phyloP scores from a whole-genome alignment of 2,329 filamentous ascomycete species.

The Colletotrichum sp. region DNA sequence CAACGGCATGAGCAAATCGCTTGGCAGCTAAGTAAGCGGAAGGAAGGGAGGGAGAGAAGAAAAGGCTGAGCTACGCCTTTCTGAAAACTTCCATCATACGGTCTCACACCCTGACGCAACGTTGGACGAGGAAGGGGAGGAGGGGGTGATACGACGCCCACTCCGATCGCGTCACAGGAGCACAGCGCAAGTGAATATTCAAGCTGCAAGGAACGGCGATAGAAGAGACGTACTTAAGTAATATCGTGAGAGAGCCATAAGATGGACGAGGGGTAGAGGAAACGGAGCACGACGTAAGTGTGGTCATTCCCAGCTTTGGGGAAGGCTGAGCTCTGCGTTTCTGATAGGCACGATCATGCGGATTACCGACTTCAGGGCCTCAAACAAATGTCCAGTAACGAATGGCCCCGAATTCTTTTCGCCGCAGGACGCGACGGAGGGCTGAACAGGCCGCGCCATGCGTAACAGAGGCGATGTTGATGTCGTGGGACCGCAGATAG shows the following conservation, averaged over 20 bases:
- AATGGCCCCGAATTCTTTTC: not conserved
- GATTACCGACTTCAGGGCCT: not conserved
- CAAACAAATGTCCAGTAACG: not conserved
- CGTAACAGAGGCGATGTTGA: not conserved
- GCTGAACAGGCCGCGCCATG: not conserved
- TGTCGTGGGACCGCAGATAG: not conserved
- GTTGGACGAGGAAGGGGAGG: not conserved
- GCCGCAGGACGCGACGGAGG: not conserved
- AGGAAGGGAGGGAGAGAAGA: not conserved
- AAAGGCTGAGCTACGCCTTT: not conserved
- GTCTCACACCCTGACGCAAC: not conserved
- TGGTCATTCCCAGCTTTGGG: not conserved
- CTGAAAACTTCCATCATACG: not conserved
- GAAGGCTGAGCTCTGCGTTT: not conserved
- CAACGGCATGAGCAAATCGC: not conserved
- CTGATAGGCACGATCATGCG: slow-evolving; percentile 17
- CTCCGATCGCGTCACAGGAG: not conserved
- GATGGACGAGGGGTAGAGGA: not conserved
- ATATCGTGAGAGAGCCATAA: not conserved
- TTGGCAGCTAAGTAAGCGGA: not conserved
- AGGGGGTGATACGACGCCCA: not conserved
- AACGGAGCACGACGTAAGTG: not conserved
- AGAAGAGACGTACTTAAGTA: not conserved
- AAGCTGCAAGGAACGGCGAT: slow-evolving; percentile 3
- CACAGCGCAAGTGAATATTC: not conserved